These are phyloP conservation scores for Apodospora peruviana DNA, from an alignment of 495 filamentous ascomycete species.

Conservation along the genomic window DNA sequence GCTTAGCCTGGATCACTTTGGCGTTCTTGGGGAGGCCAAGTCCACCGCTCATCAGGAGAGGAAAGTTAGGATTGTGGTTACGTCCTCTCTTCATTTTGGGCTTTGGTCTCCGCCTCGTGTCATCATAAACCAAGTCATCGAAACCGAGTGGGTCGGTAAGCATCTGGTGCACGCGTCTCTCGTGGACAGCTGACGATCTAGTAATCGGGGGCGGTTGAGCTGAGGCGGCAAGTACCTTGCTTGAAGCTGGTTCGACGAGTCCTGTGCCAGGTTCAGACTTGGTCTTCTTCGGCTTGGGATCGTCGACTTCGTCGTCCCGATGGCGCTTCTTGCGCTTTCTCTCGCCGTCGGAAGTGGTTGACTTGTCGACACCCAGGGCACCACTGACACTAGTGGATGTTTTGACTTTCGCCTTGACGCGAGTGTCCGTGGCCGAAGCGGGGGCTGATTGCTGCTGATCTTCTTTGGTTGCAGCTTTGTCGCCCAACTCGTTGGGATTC, in stretches of 20 bases:
- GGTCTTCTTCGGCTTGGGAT: slow-evolving; percentile 8
- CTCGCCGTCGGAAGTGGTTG: background rate
- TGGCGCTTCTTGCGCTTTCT: slow-evolving; percentile 7
- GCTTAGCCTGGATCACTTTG: background rate
- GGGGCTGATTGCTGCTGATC: background rate
- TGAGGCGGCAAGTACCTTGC: no score
- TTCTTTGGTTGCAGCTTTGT: no score
- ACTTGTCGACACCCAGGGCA: background rate
- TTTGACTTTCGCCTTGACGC: background rate
- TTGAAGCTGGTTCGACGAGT: no score
- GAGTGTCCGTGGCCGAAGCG: background rate
- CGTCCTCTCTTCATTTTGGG: slow-evolving; percentile 7
- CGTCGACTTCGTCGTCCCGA: background rate
- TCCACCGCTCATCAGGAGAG: slow-evolving; percentile 16
- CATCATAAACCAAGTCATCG: slow-evolving; percentile 21
- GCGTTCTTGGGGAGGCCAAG: slow-evolving; percentile 2
- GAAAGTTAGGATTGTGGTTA: background rate
- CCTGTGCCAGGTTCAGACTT: no score
- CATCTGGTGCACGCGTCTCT: slow-evolving; percentile 19
- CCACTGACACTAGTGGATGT: no score
- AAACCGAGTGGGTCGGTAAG: slow-evolving; percentile 20
- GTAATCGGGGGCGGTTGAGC: no score
- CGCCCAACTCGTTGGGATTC: no score
- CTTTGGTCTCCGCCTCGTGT: slow-evolving; percentile 1
- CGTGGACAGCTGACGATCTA: no score